phyloP scores from a whole-genome alignment of 257 asterid species.

The Solanum dulcamara region DNA sequence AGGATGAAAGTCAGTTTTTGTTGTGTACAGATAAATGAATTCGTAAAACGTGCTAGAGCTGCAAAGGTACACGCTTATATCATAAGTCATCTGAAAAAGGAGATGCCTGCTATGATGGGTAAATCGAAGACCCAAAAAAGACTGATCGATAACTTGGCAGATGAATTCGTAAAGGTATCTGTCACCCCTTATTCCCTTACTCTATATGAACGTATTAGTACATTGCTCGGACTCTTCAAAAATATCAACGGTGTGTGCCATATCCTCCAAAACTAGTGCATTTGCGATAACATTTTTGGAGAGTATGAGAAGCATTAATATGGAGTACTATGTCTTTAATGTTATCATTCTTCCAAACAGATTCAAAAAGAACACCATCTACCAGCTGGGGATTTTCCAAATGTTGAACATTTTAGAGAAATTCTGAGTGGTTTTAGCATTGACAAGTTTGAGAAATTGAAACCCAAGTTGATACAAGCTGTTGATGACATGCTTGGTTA shows the following conservation, averaged over 20 bases:
- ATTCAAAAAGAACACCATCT: slow-evolving; percentile 75
- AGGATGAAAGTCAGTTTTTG: not conserved
- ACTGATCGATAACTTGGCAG: slow-evolving; percentile 62
- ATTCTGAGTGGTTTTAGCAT: slow-evolving; percentile 56
- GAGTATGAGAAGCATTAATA: not conserved
- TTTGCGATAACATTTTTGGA: not conserved
- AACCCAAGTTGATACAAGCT: slow-evolving; percentile 67
- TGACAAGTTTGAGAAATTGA: slow-evolving; percentile 84
- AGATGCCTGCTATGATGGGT: slow-evolving; percentile 99
- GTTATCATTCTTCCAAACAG: slow-evolving; percentile 19
- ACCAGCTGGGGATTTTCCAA: slow-evolving; percentile 91
- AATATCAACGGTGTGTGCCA: rapidly evolving
- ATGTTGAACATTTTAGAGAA: slow-evolving; percentile 61
- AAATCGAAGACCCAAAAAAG: slow-evolving; percentile 83
- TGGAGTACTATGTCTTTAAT: not conserved
- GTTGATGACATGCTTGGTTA: slow-evolving; percentile 97
- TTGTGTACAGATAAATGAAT: slow-evolving; percentile 71
- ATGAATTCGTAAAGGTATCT: slow-evolving; percentile 75
- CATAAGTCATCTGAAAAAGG: slow-evolving; percentile 70
- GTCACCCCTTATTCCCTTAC: not conserved
- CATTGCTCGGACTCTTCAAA: not conserved
- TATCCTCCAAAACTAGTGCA: not conserved
- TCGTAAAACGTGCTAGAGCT: slow-evolving; percentile 92
- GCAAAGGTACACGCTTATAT: slow-evolving; percentile 91
- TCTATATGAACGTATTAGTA: not conserved